phyloP scores from a whole-genome alignment of 495 filamentous ascomycete species.

The Lentithecium fluviatile region DNA sequence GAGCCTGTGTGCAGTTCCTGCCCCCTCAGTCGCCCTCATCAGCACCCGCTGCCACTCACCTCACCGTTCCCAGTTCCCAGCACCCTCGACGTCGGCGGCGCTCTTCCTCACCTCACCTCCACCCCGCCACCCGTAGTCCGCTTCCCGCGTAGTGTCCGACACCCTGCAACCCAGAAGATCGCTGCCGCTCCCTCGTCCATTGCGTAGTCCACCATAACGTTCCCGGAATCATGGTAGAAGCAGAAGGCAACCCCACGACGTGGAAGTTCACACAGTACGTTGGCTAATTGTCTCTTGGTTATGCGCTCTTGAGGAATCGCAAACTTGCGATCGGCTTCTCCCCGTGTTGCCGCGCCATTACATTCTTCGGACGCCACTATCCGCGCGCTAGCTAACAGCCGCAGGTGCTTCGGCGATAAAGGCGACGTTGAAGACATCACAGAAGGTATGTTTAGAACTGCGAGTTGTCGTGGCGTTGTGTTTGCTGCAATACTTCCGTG shows the following conservation, averaged over 20 bases:
- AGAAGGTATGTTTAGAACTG: conserved; percentile 68
- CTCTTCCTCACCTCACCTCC: background rate
- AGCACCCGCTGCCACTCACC: conserved; percentile 6
- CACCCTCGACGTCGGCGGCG: conserved; percentile 35
- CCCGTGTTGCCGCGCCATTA: too few species aligned
- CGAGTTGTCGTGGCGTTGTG: conserved; percentile 31
- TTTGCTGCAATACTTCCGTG: background rate
- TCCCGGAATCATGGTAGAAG: conserved; percentile 83
- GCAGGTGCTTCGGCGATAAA: conserved; percentile 98
- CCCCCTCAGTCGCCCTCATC: conserved; percentile 1
- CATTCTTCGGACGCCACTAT: too few species aligned
- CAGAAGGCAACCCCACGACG: conserved; percentile 86
- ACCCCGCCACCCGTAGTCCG: background rate
- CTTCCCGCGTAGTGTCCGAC: background rate
- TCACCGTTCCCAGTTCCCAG: conserved; percentile 18
- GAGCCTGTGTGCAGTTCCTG: background rate
- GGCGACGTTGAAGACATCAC: conserved; percentile 99
- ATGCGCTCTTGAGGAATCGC: background rate
- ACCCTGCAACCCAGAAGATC: background rate
- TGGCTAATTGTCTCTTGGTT: conserved; percentile 1
- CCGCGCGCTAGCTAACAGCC: conserved; percentile 9
- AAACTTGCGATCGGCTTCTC: too few species aligned
- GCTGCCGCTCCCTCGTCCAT: background rate
- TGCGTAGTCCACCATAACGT: background rate
- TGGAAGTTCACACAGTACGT: conserved; percentile 99